Evolutionary conservation across 345 rosid species (phyloP).

Genomic region (Ceriops tagal): DNA sequence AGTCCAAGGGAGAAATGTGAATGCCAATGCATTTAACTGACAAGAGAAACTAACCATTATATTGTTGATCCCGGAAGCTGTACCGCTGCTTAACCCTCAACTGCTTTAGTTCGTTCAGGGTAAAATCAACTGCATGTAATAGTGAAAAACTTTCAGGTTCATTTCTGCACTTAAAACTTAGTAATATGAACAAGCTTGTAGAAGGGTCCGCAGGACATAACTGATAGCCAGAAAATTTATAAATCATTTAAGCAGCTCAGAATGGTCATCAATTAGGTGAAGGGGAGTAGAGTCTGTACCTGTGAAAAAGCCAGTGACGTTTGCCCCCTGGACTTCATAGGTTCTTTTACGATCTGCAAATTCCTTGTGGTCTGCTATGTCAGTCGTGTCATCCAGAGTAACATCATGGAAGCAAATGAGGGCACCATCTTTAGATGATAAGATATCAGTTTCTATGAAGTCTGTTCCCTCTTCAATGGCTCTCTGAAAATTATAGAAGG

Average conservation of each 20-base stretch:
- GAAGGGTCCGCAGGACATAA: too few relatives aligned
- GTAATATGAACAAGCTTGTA: neutral
- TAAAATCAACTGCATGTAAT: slow-evolving; percentile 72
- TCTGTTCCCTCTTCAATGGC: slow-evolving; percentile 94
- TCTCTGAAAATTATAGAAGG: slow-evolving; percentile 49
- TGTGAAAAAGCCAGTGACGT: slow-evolving; percentile 69
- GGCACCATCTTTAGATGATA: slow-evolving; percentile 75
- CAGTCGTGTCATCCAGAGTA: slow-evolving; percentile 68
- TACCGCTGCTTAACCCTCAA: slow-evolving; percentile 79
- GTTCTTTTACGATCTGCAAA: slow-evolving; percentile 81
- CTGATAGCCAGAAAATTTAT: too few relatives aligned
- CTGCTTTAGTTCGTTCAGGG: slow-evolving; percentile 60
- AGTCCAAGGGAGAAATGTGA: neutral
- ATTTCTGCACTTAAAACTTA: slow-evolving; percentile 1
- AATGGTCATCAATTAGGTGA: slow-evolving; percentile 5
- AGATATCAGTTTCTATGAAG: slow-evolving; percentile 84
- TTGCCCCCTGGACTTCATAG: slow-evolving; percentile 71
- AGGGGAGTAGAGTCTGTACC: slow-evolving; percentile 36
- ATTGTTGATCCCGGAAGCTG: slow-evolving; percentile 76
- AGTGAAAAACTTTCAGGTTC: slow-evolving; percentile 8
- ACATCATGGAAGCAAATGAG: slow-evolving; percentile 85
- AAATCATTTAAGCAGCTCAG: neutral
- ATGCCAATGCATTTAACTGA: neutral
- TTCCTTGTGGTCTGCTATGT: slow-evolving; percentile 67
- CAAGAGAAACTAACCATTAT: slow-evolving; percentile 56